phyloP scores from a whole-genome alignment of 1,139 yeast genomes.

The Petasospora fabianii region DNA sequence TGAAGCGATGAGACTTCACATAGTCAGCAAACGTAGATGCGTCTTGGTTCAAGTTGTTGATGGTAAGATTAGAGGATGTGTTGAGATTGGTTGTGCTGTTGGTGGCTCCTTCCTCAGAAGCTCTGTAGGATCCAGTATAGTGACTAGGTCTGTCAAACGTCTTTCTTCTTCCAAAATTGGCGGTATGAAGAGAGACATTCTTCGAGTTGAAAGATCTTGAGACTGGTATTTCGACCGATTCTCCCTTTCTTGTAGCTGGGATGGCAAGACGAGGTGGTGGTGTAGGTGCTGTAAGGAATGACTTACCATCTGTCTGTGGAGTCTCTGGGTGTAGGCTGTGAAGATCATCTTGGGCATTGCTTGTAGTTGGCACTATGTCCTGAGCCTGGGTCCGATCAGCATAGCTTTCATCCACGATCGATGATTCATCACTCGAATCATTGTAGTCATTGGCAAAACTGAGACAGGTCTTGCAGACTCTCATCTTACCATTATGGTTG shows the following conservation, averaged over 20 bases:
- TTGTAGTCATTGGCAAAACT: slow-evolving; percentile 56
- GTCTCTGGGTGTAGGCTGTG: slow-evolving; percentile 14
- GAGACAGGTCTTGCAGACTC: slow-evolving; percentile 79
- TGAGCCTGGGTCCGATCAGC: slow-evolving; percentile 25
- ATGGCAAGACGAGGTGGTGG: slow-evolving; percentile 80
- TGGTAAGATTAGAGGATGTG: background rate
- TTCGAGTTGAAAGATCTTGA: slow-evolving; percentile 32
- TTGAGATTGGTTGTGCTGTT: slow-evolving; percentile 4
- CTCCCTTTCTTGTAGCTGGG: slow-evolving; percentile 78
- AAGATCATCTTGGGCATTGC: slow-evolving; percentile 15
- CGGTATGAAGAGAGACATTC: slow-evolving; percentile 25
- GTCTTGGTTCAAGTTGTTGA: slow-evolving; percentile 5
- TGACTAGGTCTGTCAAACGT: slow-evolving; percentile 17
- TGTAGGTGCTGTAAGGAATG: slow-evolving; percentile 39
- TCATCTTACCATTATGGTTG: slow-evolving; percentile 61
- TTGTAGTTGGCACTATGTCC: slow-evolving; percentile 6
- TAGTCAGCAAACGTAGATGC: slow-evolving; percentile 24
- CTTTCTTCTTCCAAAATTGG: slow-evolving; percentile 24
- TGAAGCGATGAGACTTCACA: slow-evolving; percentile 20
- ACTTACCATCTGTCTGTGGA: slow-evolving; percentile 17
- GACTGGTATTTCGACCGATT: slow-evolving; percentile 69
- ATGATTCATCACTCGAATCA: slow-evolving; percentile 65
- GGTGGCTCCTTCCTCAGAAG: slow-evolving; percentile 5
- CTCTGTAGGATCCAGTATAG: slow-evolving; percentile 12
- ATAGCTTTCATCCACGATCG: slow-evolving; percentile 32